Evolutionary conservation across 78 protist genomes (phyloP).

Genomic region (Emiliania huxleyi): DNA sequence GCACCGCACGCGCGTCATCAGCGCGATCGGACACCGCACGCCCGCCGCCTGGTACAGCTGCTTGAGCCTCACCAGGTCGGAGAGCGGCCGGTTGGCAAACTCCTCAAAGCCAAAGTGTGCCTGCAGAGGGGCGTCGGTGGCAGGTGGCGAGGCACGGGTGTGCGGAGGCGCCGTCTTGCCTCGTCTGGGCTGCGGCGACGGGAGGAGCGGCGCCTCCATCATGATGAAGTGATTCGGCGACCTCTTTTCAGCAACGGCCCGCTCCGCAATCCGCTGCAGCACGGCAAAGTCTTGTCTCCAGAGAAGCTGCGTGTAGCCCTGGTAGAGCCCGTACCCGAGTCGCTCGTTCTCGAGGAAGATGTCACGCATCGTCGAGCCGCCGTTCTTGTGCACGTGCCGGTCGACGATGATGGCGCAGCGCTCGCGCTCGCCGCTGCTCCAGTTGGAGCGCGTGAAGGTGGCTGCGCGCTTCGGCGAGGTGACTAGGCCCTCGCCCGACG

Average conservation of each 20-base stretch:
- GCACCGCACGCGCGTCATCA: not conserved
- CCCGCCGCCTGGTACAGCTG: not conserved
- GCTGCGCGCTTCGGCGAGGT: not conserved
- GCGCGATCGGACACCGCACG: not conserved
- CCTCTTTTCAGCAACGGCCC: not conserved
- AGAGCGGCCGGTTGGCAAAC: not conserved
- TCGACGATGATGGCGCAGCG: not conserved
- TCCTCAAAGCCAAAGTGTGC: conserved; percentile 1
- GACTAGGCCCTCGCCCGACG: not conserved
- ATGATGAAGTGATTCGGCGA: not conserved
- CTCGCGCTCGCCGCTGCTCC: too few species aligned
- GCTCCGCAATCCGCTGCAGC: not conserved
- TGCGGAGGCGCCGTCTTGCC: too few species aligned
- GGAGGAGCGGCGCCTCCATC: too few species aligned
- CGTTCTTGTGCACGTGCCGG: conserved; percentile 22
- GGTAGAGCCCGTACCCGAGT: not conserved
- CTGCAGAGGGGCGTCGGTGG: too few species aligned
- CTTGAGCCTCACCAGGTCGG: not conserved
- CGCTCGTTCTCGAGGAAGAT: not conserved
- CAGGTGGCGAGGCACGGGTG: too few species aligned
- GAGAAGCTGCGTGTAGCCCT: not conserved
- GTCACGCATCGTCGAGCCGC: conserved; percentile 22
- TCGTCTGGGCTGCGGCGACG: too few species aligned
- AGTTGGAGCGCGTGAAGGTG: not conserved
- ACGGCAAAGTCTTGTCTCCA: not conserved